A percentile compares a stretch with the other conserved stretches of the same genome.
phyloP scores from a whole-genome alignment of 2,329 filamentous ascomycete genomes.

The Aspergillus glaucus region DNA sequence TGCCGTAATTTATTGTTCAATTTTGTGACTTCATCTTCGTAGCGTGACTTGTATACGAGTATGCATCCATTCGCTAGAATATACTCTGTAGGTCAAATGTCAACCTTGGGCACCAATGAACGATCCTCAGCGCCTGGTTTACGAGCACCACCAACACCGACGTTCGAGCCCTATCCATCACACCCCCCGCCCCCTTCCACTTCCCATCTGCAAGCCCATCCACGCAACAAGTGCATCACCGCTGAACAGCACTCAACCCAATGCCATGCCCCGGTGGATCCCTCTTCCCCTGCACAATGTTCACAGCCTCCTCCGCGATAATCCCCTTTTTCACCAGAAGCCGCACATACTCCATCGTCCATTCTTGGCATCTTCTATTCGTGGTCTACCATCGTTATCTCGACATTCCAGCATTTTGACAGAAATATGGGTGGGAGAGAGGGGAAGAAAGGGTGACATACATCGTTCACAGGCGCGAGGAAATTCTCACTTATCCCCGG shows the following conservation, averaged over 20 bases:
- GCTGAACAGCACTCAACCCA: slow-evolving; percentile 11
- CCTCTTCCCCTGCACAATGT: slow-evolving; percentile 23
- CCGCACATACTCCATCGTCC: slow-evolving; percentile 28
- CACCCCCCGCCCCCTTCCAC: too few relatives aligned
- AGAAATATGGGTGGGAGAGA: too few relatives aligned
- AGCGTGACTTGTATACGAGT: background rate
- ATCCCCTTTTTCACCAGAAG: slow-evolving; percentile 16
- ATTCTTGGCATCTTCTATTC: slow-evolving; percentile 30
- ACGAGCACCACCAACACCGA: too few relatives aligned
- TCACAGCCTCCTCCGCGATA: slow-evolving; percentile 16
- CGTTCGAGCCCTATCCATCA: background rate
- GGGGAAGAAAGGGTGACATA: slow-evolving; percentile 5
- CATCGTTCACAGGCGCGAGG: slow-evolving; percentile 29
- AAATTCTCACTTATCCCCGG: slow-evolving; percentile 28
- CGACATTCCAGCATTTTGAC: too few relatives aligned
- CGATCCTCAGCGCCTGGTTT: too few relatives aligned
- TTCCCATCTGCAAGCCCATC: too few relatives aligned
- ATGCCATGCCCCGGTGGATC: slow-evolving; percentile 25
- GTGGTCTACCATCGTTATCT: slow-evolving; percentile 15
- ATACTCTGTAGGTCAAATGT: too few relatives aligned
- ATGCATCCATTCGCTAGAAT: background rate
- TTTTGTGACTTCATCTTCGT: background rate
- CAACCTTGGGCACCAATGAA: too few relatives aligned
- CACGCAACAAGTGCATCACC: too few relatives aligned
- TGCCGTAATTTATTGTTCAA: slow-evolving; percentile 3